Percentiles rank a stretch among this genome's conserved stretches.
phyloP scores from a whole-genome alignment of 2,329 filamentous ascomycete species.

The Mariannaea elegans region DNA sequence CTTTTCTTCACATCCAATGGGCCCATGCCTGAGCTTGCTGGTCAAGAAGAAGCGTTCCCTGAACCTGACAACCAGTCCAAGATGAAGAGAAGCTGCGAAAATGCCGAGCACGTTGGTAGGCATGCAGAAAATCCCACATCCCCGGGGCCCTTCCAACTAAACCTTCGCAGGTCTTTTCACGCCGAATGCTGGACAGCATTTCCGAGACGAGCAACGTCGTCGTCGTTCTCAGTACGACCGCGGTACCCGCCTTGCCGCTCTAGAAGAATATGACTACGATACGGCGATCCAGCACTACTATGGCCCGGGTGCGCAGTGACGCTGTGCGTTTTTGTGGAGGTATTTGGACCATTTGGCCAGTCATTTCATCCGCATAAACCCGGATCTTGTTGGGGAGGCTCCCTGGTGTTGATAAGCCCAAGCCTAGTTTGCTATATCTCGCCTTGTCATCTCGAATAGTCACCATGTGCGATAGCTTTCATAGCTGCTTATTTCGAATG shows the following conservation, averaged over 20 bases:
- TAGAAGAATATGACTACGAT: slow-evolving; percentile 69
- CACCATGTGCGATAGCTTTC: slow-evolving; percentile 24
- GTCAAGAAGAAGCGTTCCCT: slow-evolving; percentile 80
- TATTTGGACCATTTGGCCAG: slow-evolving; percentile 30
- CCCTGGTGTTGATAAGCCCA: slow-evolving; percentile 26
- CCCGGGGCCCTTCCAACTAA: not conserved
- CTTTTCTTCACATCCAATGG: slow-evolving; percentile 62
- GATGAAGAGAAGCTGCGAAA: slow-evolving; percentile 86
- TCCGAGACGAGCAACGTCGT: slow-evolving; percentile 78
- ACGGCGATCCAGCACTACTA: slow-evolving; percentile 52
- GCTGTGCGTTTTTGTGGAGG: slow-evolving; percentile 15
- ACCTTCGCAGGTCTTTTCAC: slow-evolving; percentile 75
- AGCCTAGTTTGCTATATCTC: slow-evolving; percentile 35
- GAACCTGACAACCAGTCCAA: slow-evolving; percentile 85
- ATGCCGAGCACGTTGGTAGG: slow-evolving; percentile 83
- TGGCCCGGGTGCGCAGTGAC: slow-evolving; percentile 29
- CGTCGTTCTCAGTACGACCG: slow-evolving; percentile 83
- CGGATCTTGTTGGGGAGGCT: slow-evolving; percentile 20
- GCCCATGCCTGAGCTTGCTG: slow-evolving; percentile 62
- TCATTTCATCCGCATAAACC: slow-evolving; percentile 25
- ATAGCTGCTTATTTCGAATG: slow-evolving; percentile 29
- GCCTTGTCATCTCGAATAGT: slow-evolving; percentile 32
- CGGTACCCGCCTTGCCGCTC: slow-evolving; percentile 76
- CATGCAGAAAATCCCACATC: slow-evolving; percentile 25
- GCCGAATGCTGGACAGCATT: slow-evolving; percentile 77